Evolutionary conservation across 805 yeast genomes (phyloP), one percentile per base, ranked within the genome.

Genomic region (Ogataea populi-albae): DNA sequence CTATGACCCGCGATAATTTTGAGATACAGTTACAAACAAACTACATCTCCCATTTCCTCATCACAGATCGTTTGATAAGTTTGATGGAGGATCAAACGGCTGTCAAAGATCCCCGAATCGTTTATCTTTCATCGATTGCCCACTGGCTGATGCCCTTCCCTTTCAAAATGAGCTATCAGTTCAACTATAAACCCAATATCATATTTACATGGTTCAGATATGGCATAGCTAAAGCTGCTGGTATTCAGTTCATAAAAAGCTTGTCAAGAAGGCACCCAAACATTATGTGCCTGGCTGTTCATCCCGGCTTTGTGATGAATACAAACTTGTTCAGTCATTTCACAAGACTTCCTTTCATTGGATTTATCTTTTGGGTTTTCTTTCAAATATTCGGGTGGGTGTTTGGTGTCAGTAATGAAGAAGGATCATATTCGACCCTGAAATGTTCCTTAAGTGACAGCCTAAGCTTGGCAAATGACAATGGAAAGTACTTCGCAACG

Each of bases 241-340:
- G 85, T 0, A 85, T 86, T 28, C 96, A 86, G 48, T 74, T 78
- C 50, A 72, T 78, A 50, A 77, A 77, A 47, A 67, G 78, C 56
- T 59, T 86, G 16, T 75, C 91, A 0, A 64, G 75, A 23, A 70
- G 79, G 40, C 71, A 84, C 53, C 93, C 94, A 0, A 69, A 76
- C 14, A 66, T 86, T 7, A 56, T 79, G 24, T 77, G 80, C 38
- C 58, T 76, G 23, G 70, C 86, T 2, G 84, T 85, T 3, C 89
- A 86, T 50, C 95, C 95, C 0, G 96, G 96, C 0, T 71, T 85
- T 45, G 86, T 85, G n/a, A 80, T 86, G 84, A 79, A 79, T 49
- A 80, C 95, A 2, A 81, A 81, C 46, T 57, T 82, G 30, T 83
- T 82, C 54, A 68, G 81, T 30, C 84, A 82, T 54, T 82, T 88